Percentiles rank a stretch among this genome's conserved stretches.
phyloP scores from a whole-genome alignment of 1,284 basidiomycete species.

The Meira nashicola region DNA sequence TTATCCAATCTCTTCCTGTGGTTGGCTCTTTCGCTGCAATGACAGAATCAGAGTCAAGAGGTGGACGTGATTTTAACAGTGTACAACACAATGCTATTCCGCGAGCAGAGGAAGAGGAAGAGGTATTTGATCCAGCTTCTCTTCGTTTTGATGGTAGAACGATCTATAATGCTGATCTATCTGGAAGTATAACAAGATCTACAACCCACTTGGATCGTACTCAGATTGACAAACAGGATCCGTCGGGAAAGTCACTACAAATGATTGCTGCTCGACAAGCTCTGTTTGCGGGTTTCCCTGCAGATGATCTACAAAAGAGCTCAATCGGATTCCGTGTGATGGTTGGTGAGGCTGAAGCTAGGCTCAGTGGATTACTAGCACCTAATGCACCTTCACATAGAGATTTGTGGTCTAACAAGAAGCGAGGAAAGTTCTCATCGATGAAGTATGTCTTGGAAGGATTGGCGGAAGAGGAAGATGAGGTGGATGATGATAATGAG shows the following conservation, averaged over 20 bases:
- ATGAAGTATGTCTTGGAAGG: slow-evolving; percentile 13
- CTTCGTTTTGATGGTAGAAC: slow-evolving; percentile 33
- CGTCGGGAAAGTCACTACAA: not conserved
- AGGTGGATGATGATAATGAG: slow-evolving; percentile 12
- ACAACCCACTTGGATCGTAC: too few relatives aligned
- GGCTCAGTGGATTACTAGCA: slow-evolving; percentile 36
- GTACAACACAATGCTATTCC: not conserved
- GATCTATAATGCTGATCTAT: not conserved
- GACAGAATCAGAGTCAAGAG: not conserved
- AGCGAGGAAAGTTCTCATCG: slow-evolving; percentile 18
- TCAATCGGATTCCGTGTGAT: slow-evolving; percentile 15
- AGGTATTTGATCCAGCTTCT: slow-evolving; percentile 37
- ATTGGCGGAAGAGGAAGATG: slow-evolving; percentile 33
- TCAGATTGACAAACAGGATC: not conserved
- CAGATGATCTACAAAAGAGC: not conserved
- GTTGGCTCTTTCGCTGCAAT: slow-evolving; percentile 3
- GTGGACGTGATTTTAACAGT: not conserved
- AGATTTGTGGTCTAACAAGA: slow-evolving; percentile 27
- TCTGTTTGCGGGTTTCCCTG: slow-evolving; percentile 1
- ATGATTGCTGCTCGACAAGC: not conserved
- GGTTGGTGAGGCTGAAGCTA: slow-evolving; percentile 22
- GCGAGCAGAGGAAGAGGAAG: not conserved
- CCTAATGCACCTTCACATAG: slow-evolving; percentile 47
- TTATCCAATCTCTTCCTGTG: slow-evolving; percentile 5
- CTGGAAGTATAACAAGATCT: too few relatives aligned